Base-by-base conservation (phyloP, 495 filamentous ascomycete genomes). In the Talaromyces liani region DNA sequence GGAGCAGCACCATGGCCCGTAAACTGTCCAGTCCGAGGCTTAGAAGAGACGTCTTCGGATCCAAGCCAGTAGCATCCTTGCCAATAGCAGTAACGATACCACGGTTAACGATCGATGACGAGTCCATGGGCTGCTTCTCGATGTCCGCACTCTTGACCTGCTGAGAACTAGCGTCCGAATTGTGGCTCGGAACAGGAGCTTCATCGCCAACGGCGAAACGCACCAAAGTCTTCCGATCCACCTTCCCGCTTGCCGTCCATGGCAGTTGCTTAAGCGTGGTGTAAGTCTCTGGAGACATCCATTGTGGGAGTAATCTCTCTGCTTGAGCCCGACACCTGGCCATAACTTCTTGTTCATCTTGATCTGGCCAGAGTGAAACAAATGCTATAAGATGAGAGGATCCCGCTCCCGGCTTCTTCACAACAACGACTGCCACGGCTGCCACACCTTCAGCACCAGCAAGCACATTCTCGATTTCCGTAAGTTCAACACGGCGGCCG, bases 401-500 rank as follows among this genome's bases (percentile, higher is more conserved):
- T 6, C 45, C 45, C 45, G 45, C 45, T 1, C 45, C 12, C 8
- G 45, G n/a, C 51, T 55, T 55, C 20, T 55, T 12, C 1, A 27
- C 51, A 20, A 55, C 51, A 25, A 55, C 24, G 22, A 55, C 51
- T 8, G 51, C 51, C 20, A 55, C 51, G 20, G 57, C 57, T n/a
- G 33, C 57, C n/a, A 59, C 57, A 2, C 33, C 27, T 59, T 59
- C 27, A 59, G 14, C 22, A 7, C 57, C 57, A 59, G 57, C 57
- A 6, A 59, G 29, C 6, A 59, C 64, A 3, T 18, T 66, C 39
- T 80, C 79, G 10, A 84, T 71, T 6, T 86, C 83, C 0, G 60
- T 18, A 0, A 86, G 70, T 3, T 85, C 82, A 6, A 84, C 76
- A 0, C 82, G 79, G 5, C 81, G 20, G 0, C 83, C 83, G 1